These are phyloP conservation scores for Spiraea crenata DNA, from an alignment of 331 rosid species.

Conservation along the genomic window DNA sequence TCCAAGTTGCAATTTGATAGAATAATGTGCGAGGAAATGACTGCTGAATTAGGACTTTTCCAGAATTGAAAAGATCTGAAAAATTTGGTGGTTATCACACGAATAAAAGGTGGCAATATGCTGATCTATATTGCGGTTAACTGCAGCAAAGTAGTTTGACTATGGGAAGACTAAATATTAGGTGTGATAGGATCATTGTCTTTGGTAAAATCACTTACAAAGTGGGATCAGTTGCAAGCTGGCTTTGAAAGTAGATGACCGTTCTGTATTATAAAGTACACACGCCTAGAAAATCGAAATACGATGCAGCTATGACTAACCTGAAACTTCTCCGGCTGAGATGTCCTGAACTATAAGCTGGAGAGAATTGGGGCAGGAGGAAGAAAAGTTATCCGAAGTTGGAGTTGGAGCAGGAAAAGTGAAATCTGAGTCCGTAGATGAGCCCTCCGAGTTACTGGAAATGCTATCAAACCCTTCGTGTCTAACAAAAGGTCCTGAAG, in stretches of 20 bases:
- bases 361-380: slow-evolving; percentile 35
- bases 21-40: slow-evolving; percentile 5
- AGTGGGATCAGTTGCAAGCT: neutral
- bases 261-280: slow-evolving; percentile 14
- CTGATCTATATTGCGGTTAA: slow-evolving; percentile 1
- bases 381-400: slow-evolving; percentile 35
- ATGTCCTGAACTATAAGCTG: slow-evolving; percentile 69
- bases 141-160: neutral
- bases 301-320: slow-evolving; percentile 42
- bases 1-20: slow-evolving; percentile 4
- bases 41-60: neutral
- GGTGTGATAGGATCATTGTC: slow-evolving; percentile 4
- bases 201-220: slow-evolving; percentile 8
- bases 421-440: slow-evolving; percentile 79
- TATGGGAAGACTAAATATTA: neutral
- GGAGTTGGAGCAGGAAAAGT: slow-evolving; percentile 55
- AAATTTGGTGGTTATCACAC: neutral
- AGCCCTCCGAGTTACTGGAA: slow-evolving; percentile 78
- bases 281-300: neutral
- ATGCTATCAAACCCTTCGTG: slow-evolving; percentile 42
- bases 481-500: slow-evolving; percentile 54
- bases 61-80: neutral
- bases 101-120: neutral
- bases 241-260: neutral
- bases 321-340: slow-evolving; percentile 65